Conservation (phyloP, 345 rosid genomes). For the Brassica juncea region DNA sequence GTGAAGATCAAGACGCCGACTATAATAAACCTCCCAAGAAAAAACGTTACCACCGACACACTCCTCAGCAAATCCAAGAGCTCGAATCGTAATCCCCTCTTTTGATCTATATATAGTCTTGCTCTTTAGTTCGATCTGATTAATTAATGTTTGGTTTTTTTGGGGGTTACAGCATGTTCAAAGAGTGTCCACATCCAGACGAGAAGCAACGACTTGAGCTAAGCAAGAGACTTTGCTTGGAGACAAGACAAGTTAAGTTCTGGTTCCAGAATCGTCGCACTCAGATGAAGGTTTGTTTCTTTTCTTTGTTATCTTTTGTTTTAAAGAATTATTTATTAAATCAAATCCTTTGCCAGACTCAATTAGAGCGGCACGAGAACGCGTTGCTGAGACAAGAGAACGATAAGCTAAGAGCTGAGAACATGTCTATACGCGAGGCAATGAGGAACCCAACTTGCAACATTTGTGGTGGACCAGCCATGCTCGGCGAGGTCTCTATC, state of each 20-base stretch:
- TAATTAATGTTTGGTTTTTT: neutral
- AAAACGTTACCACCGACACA: constrained; percentile 99
- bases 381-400: constrained; percentile 84
- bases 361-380: constrained; percentile 94
- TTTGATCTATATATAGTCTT: neutral
- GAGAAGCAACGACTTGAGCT: constrained; percentile 90
- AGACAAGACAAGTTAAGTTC: constrained; percentile 93
- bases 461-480: constrained; percentile 88
- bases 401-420: constrained; percentile 87
- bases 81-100: constrained; percentile 72
- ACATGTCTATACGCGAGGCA: constrained; percentile 91
- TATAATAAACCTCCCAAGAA: constrained; percentile 84
- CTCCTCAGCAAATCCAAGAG: constrained; percentile 99
- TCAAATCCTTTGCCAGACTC: constrained; percentile 53
- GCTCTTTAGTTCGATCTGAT: constrained; percentile 1
- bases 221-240: constrained; percentile 73
- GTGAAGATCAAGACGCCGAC: constrained; percentile 90
- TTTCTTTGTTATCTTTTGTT: neutral
- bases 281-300: constrained; percentile 96
- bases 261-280: constrained; percentile 99
- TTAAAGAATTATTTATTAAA: too few relatives aligned
- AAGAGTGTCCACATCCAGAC: constrained; percentile 96
- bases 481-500: constrained; percentile 75
- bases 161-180: constrained; percentile 51
- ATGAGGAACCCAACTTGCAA: constrained; percentile 88